Evolutionary conservation across 2,329 filamentous ascomycete species (phyloP).

Genomic region (Exophiala dermatitidis): DNA sequence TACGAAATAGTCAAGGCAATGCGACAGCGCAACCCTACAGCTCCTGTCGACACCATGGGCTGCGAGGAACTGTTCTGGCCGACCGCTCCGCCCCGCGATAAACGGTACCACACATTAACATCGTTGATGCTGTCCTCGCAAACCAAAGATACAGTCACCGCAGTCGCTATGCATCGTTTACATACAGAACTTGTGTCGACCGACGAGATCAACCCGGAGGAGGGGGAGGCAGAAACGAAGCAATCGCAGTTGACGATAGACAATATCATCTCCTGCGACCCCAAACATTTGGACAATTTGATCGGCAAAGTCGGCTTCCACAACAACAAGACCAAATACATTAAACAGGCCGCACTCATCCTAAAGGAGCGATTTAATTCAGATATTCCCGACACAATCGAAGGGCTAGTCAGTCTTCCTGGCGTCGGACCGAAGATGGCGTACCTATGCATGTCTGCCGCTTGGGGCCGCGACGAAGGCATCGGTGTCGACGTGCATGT

Average conservation of each 20-base stretch:
- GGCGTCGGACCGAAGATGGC: slow-evolving; percentile 95
- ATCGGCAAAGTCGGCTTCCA: slow-evolving; percentile 87
- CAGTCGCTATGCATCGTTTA: slow-evolving; percentile 70
- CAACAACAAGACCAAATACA: slow-evolving; percentile 83
- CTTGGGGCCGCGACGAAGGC: slow-evolving; percentile 62
- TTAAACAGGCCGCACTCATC: slow-evolving; percentile 67
- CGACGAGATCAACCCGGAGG: slow-evolving; percentile 2
- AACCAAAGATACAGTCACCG: slow-evolving; percentile 87
- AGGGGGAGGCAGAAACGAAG: slow-evolving; percentile 25
- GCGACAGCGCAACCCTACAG: slow-evolving; percentile 59
- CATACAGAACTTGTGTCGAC: slow-evolving; percentile 59
- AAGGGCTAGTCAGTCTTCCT: slow-evolving; percentile 67
- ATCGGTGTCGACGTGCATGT: slow-evolving; percentile 95
- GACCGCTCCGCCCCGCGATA: slow-evolving; percentile 44
- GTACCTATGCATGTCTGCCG: slow-evolving; percentile 75
- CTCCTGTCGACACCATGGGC: slow-evolving; percentile 95
- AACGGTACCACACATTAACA: slow-evolving; percentile 78
- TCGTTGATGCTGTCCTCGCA: slow-evolving; percentile 87
- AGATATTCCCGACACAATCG: slow-evolving; percentile 74
- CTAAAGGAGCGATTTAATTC: slow-evolving; percentile 61
- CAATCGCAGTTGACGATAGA: slow-evolving; percentile 58
- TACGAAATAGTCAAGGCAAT: slow-evolving; percentile 73
- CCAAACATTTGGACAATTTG: slow-evolving; percentile 60
- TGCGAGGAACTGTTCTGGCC: slow-evolving; percentile 54
- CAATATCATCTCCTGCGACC: slow-evolving; percentile 66